Base-by-base conservation (phyloP, 768 basidiomycete species). In the Sporobolomyces roseus region DNA sequence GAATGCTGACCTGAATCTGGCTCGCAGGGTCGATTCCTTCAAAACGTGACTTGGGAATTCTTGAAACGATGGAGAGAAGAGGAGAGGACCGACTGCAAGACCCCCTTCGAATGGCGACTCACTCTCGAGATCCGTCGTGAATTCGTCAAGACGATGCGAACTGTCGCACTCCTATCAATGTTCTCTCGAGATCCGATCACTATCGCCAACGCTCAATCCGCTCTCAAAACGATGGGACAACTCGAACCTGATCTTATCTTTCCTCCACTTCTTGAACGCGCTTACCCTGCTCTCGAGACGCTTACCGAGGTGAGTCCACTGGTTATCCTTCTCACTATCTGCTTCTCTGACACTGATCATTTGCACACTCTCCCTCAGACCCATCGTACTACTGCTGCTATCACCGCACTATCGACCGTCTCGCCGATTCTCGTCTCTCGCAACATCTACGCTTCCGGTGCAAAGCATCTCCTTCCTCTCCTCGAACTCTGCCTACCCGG, bases 161-260 rank as follows among this genome's bases (percentile, higher is more conserved):
- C 91, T 0, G 88, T 93, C 19, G 85, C 87, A 0, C 81, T 94
- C 33, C 82, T 93, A n/a, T 87, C 90, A 4, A 91, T 93, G 85
- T 94, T 93, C 80, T 90, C 88, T 13, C 88, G 78, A 76, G 89
- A 91, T 76, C 81, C 83, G 55, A 82, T 83, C 14, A 88, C 89
- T 2, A 87, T 88, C 33, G 79, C 82, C 21, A 89, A 91, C 72
- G 87, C 91, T 49, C 87, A 90, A 76, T 85, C 85, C 48, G 87
- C 88, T 65, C 79, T 93, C 70, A 90, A 90, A 78, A 88, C 87
- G 23, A 86, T 92, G 86, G 85, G 85, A 63, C 78, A 87, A 50
- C 68, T 77, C 83, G 91, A 93, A 72, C 91, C 92, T 2, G 89
- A 91, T 76, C 81, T 94, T 27, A 87, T 93, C 71, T 80, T 93